These are phyloP conservation scores for Raffaelea arxii DNA, from an alignment of 2,329 filamentous ascomycete species.

Conservation along the genomic window DNA sequence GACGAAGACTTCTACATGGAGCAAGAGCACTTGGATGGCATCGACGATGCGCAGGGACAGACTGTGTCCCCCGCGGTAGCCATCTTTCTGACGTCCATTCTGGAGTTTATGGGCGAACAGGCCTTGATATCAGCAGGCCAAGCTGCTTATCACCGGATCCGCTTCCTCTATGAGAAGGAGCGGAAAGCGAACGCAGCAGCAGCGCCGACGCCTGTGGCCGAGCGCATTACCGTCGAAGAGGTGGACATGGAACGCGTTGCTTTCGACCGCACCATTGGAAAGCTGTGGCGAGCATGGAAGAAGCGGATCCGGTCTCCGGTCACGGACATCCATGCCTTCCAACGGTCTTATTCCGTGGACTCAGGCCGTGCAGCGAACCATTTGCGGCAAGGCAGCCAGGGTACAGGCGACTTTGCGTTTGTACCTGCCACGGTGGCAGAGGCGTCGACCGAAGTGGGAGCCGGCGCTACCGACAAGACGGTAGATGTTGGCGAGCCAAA, in stretches of 20 bases:
- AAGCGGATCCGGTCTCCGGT: constrained; percentile 61
- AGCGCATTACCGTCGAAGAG: constrained; percentile 76
- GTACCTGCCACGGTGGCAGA: constrained; percentile 28
- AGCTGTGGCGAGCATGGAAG: constrained; percentile 92
- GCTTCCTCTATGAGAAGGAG: constrained; percentile 48
- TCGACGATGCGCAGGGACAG: constrained; percentile 49
- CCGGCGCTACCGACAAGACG: no score
- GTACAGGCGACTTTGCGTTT: constrained; percentile 19
- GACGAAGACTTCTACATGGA: constrained; percentile 87
- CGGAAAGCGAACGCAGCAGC: constrained; percentile 38
- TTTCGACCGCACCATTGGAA: constrained; percentile 76
- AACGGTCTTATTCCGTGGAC: constrained; percentile 40
- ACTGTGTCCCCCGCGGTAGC: constrained; percentile 82
- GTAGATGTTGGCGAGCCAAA: no score
- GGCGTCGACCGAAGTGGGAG: no score
- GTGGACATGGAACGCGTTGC: constrained; percentile 88
- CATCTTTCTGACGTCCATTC: constrained; percentile 89
- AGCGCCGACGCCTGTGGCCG: constrained; percentile 38
- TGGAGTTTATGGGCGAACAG: constrained; percentile 91
- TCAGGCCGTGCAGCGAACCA: constrained; percentile 27
- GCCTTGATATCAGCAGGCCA: constrained; percentile 80
- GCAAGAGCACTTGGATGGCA: constrained; percentile 60
- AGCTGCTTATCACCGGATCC: constrained; percentile 64
- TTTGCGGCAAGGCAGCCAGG: constrained; percentile 27
- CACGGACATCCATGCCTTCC: constrained; percentile 33